Conservation (phyloP, 306 rosid species). For the Begonia peltatifolia region DNA sequence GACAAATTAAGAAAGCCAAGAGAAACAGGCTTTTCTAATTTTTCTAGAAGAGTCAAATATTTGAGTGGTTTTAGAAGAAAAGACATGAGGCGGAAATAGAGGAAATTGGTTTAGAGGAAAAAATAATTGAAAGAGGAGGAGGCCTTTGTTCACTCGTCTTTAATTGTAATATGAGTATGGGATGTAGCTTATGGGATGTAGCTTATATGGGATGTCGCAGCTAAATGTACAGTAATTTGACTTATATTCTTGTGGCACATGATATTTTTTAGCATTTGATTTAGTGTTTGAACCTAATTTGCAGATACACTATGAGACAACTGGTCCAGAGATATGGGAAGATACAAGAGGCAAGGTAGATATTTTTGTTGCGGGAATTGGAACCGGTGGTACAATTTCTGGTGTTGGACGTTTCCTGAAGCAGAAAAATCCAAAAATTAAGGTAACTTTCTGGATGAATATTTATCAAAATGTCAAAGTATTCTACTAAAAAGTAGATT, state of each 20-base stretch:
- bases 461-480: neutral
- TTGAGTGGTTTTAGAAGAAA: too few species aligned
- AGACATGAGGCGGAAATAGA: too few species aligned
- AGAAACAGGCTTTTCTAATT: too few species aligned
- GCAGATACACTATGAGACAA: slow-evolving; percentile 75
- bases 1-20: too few species aligned
- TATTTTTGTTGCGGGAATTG: slow-evolving; percentile 90
- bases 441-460: slow-evolving; percentile 31
- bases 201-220: neutral
- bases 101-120: neutral
- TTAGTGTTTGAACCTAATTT: neutral
- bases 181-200: neutral
- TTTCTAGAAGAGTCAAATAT: too few species aligned
- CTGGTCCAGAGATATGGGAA: slow-evolving; percentile 99
- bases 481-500: too few species aligned
- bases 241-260: neutral
- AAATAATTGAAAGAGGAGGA: neutral
- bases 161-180: neutral
- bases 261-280: neutral
- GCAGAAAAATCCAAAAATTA: slow-evolving; percentile 63
- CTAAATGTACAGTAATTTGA: neutral
- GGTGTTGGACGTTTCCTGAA: slow-evolving; percentile 79
- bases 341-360: slow-evolving; percentile 93
- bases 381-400: slow-evolving; percentile 97
- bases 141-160: neutral